Evolutionary conservation across 192 early-diverging fungal species (phyloP).

Genomic region (Coemansia sp.): DNA sequence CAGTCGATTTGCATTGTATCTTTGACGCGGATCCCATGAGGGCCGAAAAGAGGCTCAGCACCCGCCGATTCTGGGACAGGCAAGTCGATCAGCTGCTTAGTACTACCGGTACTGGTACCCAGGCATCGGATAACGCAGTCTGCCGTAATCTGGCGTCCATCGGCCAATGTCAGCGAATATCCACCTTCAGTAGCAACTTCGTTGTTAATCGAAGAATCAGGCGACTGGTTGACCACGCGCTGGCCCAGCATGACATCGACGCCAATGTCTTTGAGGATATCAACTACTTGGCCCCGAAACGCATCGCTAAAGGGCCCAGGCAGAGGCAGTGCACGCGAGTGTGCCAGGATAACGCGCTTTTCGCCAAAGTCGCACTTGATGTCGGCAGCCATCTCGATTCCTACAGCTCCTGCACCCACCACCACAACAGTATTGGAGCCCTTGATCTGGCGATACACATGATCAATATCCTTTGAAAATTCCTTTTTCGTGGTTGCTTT

Average conservation of each 20-base stretch:
- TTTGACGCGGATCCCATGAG: constrained; percentile 43
- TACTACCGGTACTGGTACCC: constrained; percentile 8
- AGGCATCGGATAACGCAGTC: constrained; percentile 36
- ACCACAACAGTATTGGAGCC: constrained; percentile 56
- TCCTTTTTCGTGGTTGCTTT: constrained; percentile 24
- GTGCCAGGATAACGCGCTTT: constrained; percentile 45
- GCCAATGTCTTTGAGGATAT: constrained; percentile 28
- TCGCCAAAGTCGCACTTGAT: constrained; percentile 40
- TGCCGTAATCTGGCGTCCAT: constrained; percentile 1
- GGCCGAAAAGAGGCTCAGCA: constrained; percentile 5
- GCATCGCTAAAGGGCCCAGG: constrained; percentile 38
- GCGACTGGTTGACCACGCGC: constrained; percentile 23
- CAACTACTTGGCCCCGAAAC: constrained; percentile 20
- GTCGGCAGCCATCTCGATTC: constrained; percentile 77
- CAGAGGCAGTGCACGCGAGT: constrained; percentile 31
- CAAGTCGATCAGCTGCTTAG: constrained; percentile 7
- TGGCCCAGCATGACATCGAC: constrained; percentile 34
- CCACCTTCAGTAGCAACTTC: not conserved
- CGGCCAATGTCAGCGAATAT: constrained; percentile 17
- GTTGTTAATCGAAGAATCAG: constrained; percentile 2
- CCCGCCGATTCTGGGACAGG: not conserved
- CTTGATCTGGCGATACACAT: constrained; percentile 44
- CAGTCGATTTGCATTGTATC: constrained; percentile 73
- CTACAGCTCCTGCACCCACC: constrained; percentile 74
- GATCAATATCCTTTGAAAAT: constrained; percentile 15